Evolutionary conservation across 176 grass and related monocot species (phyloP), one percentile per base, ranked within the genome.

Genomic region (Juncus effusus): DNA sequence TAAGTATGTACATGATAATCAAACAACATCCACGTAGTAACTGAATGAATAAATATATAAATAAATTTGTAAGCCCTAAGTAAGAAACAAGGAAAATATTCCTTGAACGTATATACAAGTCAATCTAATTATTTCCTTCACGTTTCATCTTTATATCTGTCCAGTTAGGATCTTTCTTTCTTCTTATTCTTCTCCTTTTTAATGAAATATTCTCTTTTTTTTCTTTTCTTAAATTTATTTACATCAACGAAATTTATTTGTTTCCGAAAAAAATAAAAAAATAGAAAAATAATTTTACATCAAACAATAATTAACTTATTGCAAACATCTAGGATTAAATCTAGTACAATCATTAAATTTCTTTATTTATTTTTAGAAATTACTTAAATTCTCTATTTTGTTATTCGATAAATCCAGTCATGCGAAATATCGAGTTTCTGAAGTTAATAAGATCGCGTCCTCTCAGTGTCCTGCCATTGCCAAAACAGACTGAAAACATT

Each of bases 321-420:
- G 19, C 19, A 28, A 65, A 1, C 63, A 66, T 35, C 8, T 35
- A 72, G 28, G 3, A 41, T 39, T 45, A 0, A 72, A 59, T 56
- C 11, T 54, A 42, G 42, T 70, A 53, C 54, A 70, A 56, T 50
- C 45, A 69, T 13, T 67, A 38, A 69, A 54, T 40, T 16, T 40
- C 56, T 16, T 7, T 59, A 12, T 39, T 68, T n/a, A 44, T 60
- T 71, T 58, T 51, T 13, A 13, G 37, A 60, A 47, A 47, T 47
- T 6, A 47, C 44, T 47, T 47, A 6, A 59, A 10, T 7, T 49
- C 44, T 60, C 10, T 59, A 41, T 56, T 45, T 13, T 7, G 58
- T 72, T 56, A 72, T 72, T 78, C 75, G 12, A 78, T 65, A 36
- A 79, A 70, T 53, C 76, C 76, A 36, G 76, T 79, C 66, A 79